phyloP scores from a whole-genome alignment of 768 basidiomycete species.

The Fistulinella prunicolor region DNA sequence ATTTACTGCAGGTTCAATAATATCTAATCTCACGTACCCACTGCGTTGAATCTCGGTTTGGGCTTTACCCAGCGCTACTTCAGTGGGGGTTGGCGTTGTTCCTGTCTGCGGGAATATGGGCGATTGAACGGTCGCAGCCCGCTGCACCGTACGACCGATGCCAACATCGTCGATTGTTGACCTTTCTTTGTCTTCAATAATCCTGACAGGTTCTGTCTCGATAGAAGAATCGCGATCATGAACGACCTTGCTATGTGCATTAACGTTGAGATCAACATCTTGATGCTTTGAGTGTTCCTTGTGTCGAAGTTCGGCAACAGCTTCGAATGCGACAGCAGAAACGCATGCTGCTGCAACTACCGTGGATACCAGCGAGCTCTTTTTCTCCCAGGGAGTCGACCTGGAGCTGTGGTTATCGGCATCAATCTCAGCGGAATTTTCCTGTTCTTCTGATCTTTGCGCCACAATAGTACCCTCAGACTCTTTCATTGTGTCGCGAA shows the following conservation, averaged over 20 bases:
- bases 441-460: not conserved
- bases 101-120: not conserved
- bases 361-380: slow-evolving; percentile 9
- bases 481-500: not conserved
- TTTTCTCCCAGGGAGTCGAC: slow-evolving; percentile 4
- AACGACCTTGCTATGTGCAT: not conserved
- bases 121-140: not conserved
- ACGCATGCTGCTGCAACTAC: slow-evolving; percentile 10
- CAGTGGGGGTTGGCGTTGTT: too few species aligned
- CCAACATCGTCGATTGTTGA: not conserved
- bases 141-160: not conserved
- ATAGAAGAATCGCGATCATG: not conserved
- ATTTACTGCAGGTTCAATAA: too few species aligned
- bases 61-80: too few species aligned
- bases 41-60: too few species aligned
- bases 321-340: slow-evolving; percentile 12
- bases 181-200: not conserved
- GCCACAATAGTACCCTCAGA: not conserved
- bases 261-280: not conserved
- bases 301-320: slow-evolving; percentile 2
- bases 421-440: not conserved
- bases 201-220: not conserved
- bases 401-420: not conserved
- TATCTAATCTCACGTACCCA: too few species aligned
- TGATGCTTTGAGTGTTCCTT: slow-evolving; percentile 2